Conservation (phyloP, 805 yeast genomes). For the Cyberlindnera xishuangbannaensis region DNA sequence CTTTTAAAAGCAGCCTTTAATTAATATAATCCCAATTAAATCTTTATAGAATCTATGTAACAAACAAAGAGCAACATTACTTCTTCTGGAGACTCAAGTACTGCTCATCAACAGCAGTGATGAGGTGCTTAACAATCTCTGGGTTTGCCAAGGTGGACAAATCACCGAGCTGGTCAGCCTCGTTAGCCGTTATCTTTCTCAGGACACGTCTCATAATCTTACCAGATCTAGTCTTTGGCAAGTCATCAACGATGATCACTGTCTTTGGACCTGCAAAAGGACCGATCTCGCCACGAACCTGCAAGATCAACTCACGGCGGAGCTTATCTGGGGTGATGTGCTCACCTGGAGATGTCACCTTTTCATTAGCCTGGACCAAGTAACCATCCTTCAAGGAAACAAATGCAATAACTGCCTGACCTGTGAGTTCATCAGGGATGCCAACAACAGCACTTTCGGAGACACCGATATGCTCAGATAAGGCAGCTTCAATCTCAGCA, state of each 20-base stretch:
- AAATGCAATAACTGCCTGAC: conserved; percentile 95
- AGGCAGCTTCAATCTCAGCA: conserved; percentile 93
- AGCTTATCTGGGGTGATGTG: conserved; percentile 34
- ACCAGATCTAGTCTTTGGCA: conserved; percentile 98
- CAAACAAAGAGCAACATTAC: too few relatives aligned
- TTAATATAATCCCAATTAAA: too few relatives aligned
- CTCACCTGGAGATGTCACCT: conserved; percentile 24
- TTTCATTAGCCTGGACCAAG: conserved; percentile 26
- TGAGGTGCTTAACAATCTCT: conserved; percentile 69
- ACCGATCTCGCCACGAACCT: conserved; percentile 89
- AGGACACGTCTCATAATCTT: conserved; percentile 97
- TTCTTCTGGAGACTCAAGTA: too few relatives aligned
- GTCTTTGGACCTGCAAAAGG: conserved; percentile 90
- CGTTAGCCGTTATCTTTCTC: conserved; percentile 88
- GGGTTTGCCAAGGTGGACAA: conserved; percentile 86
- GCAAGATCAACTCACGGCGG: conserved; percentile 71
- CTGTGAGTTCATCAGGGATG: conserved; percentile 89
- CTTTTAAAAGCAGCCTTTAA: too few relatives aligned
- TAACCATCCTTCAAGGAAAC: conserved; percentile 67
- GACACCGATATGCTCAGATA: conserved; percentile 71
- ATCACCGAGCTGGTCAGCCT: conserved; percentile 91
- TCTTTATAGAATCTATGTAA: too few relatives aligned
- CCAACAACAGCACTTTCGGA: conserved; percentile 98
- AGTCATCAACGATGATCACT: conserved; percentile 76
- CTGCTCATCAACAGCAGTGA: conserved; percentile 47